Evolutionary conservation across 306 rosid species (phyloP), one percentile per base, ranked within the genome.

Genomic region (Glycine soja): DNA sequence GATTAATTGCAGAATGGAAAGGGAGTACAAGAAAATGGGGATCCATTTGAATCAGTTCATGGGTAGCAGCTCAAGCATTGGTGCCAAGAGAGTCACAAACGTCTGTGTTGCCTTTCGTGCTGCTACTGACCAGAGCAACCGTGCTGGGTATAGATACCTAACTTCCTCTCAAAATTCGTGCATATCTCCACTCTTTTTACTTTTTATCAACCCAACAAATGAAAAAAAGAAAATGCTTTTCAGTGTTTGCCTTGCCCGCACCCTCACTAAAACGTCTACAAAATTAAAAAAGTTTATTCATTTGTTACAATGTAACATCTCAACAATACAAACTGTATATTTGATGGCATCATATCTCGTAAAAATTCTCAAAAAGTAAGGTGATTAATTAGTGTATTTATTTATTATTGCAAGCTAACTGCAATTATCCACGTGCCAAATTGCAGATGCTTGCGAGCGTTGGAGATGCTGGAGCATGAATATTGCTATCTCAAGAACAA

Each of bases 31-130:
- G 85, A 94, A 90, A 78, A 90, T 94, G 80, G 94, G 83, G 48
- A 90, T 66, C 34, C 94, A 90, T 83, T 86, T 94, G 93, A 94
- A 94, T 85, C 98, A 94, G 77, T 89, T 94, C 2, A 88, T 90
- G 82, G 98, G 97, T 2, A 94, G 98, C 83, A 94, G 98, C 77
- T 94, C 98, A 10, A 94, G 98, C 91, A 94, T 94, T 58, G 98
- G 98, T 3, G 97, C 98, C 75, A 92, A 91, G 78, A 84, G 98
- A 91, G 88, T 94, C 89, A 89, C 94, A 16, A 86, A 78, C 78
- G 86, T 90, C 0, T 94, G 98, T 84, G 71, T 92, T 73, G 94
- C 94, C 76, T 94, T 94, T 88, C 97, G 97, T 42, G 88, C 97
- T 53, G 90, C 91, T 84, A 84, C 94, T 62, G 88, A 90, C 7